phyloP scores from a whole-genome alignment of 495 filamentous ascomycete genomes.

The Talaromyces stipitatus region DNA sequence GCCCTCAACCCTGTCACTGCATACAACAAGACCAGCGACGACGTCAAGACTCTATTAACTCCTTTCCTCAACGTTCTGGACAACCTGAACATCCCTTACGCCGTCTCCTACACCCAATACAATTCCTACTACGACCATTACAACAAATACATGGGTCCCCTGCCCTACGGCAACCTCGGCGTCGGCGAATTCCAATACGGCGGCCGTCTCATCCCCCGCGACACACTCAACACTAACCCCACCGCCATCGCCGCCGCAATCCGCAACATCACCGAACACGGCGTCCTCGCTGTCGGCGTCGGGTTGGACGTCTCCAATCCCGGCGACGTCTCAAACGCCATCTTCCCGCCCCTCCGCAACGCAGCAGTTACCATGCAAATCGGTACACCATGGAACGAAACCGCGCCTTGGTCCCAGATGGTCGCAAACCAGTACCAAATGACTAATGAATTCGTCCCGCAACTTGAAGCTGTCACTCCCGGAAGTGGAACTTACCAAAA shows the following conservation, averaged over 20 bases:
- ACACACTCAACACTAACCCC: slow-evolving; percentile 41
- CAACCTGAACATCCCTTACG: slow-evolving; percentile 21
- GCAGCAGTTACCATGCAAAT: slow-evolving; percentile 36
- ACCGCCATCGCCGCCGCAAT: slow-evolving; percentile 31
- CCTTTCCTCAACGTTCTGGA: slow-evolving; percentile 23
- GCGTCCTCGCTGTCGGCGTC: slow-evolving; percentile 38
- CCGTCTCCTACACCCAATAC: slow-evolving; percentile 3
- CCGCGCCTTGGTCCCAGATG: slow-evolving; percentile 29
- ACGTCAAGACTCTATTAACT: slow-evolving; percentile 24
- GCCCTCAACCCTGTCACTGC: slow-evolving; percentile 33
- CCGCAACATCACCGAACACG: slow-evolving; percentile 30
- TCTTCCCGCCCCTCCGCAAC: slow-evolving; percentile 53
- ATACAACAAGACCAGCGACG: slow-evolving; percentile 22
- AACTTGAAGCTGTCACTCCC: slow-evolving; percentile 30
- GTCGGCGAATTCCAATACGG: slow-evolving; percentile 37
- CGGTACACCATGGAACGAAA: slow-evolving; percentile 33
- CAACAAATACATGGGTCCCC: slow-evolving; percentile 23
- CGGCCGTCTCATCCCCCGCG: slow-evolving; percentile 50
- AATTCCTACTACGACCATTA: slow-evolving; percentile 9
- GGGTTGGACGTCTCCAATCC: slow-evolving; percentile 30
- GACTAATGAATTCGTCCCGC: slow-evolving; percentile 34
- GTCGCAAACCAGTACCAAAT: slow-evolving; percentile 26
- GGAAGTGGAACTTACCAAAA: slow-evolving; percentile 33
- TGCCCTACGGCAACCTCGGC: slow-evolving; percentile 9
- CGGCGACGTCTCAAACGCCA: slow-evolving; percentile 43